Percentiles rank a stretch among this genome's conserved stretches.
These are phyloP conservation scores for Taphrina pruni DNA, from an alignment of 1,139 yeast genomes.

Conservation along the genomic window DNA sequence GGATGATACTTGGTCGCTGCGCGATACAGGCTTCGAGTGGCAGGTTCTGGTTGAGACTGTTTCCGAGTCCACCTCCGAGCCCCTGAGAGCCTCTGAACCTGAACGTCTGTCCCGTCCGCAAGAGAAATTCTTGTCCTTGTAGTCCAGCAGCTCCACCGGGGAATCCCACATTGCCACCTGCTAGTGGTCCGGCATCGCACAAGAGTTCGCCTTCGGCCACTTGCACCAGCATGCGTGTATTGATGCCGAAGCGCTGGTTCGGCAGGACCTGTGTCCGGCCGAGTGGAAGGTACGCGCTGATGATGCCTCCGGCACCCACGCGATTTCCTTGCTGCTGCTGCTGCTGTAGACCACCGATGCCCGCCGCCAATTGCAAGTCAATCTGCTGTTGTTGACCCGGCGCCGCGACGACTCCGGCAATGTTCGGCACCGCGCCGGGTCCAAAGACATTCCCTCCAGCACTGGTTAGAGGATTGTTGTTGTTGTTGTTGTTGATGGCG, in stretches of 20 bases:
- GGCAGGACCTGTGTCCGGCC: conserved; percentile 22
- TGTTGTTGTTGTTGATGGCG: not conserved
- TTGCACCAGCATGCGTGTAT: conserved; percentile 12
- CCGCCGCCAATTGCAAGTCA: not conserved
- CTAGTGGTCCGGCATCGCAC: not conserved
- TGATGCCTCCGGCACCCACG: conserved; percentile 58
- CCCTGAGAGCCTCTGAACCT: conserved; percentile 6
- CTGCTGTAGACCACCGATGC: not conserved
- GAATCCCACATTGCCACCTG: not conserved
- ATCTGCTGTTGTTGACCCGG: not conserved
- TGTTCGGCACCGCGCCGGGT: conserved; percentile 1
- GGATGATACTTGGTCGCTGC: conserved; percentile 4
- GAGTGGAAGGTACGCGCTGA: not conserved
- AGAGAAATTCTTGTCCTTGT: not conserved
- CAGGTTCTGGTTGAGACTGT: not conserved
- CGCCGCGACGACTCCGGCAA: not conserved
- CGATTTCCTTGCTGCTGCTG: not conserved
- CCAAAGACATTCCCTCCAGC: conserved; percentile 12
- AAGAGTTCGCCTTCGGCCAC: conserved; percentile 12
- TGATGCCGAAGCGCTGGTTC: conserved; percentile 12
- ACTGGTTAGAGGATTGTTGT: conserved; percentile 10
- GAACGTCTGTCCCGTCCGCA: conserved; percentile 11
- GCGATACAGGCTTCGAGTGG: conserved; percentile 9
- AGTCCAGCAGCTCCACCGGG: not conserved
- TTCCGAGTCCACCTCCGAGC: not conserved